phyloP scores from a whole-genome alignment of 148 eudicot species.

The Heliosperma pusillum region DNA sequence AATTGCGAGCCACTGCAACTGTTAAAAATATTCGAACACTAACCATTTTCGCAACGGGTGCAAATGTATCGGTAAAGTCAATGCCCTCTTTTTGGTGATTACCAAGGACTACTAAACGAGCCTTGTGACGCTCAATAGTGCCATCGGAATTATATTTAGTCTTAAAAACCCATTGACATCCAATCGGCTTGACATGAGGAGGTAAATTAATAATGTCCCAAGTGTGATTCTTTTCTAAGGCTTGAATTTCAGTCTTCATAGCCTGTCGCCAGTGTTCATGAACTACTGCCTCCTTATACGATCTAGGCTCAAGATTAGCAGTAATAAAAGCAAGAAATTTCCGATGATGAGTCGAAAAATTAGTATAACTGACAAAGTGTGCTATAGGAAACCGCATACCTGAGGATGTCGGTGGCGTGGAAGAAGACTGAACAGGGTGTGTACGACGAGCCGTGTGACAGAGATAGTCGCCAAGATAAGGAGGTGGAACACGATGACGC shows the following conservation, averaged over 20 bases:
- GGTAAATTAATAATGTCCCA: neutral
- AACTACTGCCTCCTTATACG: neutral
- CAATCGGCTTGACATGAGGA: neutral
- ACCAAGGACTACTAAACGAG: neutral
- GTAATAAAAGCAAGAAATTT: slow-evolving; percentile 1
- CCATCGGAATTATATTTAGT: too few species aligned
- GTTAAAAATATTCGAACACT: neutral
- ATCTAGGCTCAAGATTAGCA: neutral
- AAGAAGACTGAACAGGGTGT: too few species aligned
- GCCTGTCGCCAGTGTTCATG: neutral
- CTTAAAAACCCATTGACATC: neutral
- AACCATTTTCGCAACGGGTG: neutral
- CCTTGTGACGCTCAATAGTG: too few species aligned
- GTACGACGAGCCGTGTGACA: too few species aligned
- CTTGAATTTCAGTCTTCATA: neutral
- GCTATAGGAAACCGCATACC: too few species aligned
- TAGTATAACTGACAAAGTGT: neutral
- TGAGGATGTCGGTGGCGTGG: too few species aligned
- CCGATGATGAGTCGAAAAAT: neutral
- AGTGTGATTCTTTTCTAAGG: neutral
- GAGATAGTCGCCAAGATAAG: too few species aligned
- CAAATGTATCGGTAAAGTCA: too few species aligned
- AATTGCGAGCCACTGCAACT: neutral
- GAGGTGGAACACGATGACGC: too few species aligned
- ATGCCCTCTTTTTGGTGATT: neutral